These are phyloP conservation scores for Suillus subaureus DNA, from an alignment of 768 basidiomycete genomes.

Conservation along the genomic window DNA sequence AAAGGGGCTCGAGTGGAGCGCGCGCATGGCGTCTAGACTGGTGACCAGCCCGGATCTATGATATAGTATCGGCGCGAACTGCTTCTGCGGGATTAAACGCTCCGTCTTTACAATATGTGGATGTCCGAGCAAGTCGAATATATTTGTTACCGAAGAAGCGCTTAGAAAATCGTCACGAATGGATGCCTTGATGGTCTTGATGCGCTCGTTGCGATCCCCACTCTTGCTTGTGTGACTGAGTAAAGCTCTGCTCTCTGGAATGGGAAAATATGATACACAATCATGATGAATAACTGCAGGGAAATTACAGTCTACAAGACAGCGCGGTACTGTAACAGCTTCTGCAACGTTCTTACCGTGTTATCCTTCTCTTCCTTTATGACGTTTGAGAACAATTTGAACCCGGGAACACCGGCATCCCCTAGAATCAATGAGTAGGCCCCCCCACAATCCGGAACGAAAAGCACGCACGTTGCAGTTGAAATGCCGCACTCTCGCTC, in stretches of 20 bases:
- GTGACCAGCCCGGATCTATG: too few species aligned
- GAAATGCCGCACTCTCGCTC: constrained; percentile 80
- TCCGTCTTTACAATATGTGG: background rate
- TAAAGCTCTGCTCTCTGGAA: background rate
- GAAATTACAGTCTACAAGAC: background rate
- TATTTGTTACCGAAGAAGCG: background rate
- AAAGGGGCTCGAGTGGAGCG: too few species aligned
- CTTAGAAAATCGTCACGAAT: background rate
- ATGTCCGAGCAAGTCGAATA: background rate
- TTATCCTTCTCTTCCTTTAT: constrained; percentile 78
- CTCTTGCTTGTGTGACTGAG: background rate
- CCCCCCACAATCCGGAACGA: constrained; percentile 12
- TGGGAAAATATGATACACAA: background rate
- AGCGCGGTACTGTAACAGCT: constrained; percentile 31
- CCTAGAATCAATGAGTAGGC: constrained; percentile 36
- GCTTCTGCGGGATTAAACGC: too few species aligned
- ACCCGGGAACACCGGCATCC: constrained; percentile 62
- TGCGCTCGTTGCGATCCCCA: background rate
- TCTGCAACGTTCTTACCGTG: constrained; percentile 45
- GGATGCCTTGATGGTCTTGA: background rate
- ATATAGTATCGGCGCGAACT: too few species aligned
- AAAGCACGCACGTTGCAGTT: constrained; percentile 63
- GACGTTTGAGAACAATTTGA: constrained; percentile 70
- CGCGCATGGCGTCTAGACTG: too few species aligned
- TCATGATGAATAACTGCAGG: background rate